Evolutionary conservation across 2,329 filamentous ascomycete genomes (phyloP).

Genomic region (Diaporthe sp.): DNA sequence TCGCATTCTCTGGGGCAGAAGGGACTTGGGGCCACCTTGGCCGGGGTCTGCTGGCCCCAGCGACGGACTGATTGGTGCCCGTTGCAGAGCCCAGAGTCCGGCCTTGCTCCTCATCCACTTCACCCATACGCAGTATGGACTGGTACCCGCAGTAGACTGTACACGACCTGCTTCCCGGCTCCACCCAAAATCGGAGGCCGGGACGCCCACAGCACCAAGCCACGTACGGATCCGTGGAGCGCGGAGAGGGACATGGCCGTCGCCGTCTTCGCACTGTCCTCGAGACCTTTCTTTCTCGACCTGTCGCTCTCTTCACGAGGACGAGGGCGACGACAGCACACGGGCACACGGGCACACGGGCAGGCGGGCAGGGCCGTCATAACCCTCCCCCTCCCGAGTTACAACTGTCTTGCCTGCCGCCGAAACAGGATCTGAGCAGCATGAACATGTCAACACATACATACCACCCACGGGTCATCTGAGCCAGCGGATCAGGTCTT

Average conservation of each 20-base stretch:
- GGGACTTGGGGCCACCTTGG: constrained; percentile 24
- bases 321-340: background rate
- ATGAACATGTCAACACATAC: constrained; percentile 31
- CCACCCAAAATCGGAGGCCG: constrained; percentile 37
- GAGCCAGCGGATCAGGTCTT: constrained; percentile 29
- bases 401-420: constrained; percentile 24
- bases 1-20: constrained; percentile 35
- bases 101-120: constrained; percentile 27
- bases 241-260: constrained; percentile 19
- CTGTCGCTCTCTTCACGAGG: background rate
- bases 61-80: constrained; percentile 20
- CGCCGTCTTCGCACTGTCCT: constrained; percentile 33
- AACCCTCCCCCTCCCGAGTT: background rate
- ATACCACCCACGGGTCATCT: constrained; percentile 4
- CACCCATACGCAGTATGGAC: constrained; percentile 3
- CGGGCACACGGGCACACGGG: background rate
- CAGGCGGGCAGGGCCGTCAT: background rate
- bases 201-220: constrained; percentile 34
- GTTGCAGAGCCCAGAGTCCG: constrained; percentile 30
- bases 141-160: constrained; percentile 7
- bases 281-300: background rate
- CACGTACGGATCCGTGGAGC: constrained; percentile 32
- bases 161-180: constrained; percentile 24
- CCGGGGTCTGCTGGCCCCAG: constrained; percentile 33
- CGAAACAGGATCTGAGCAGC: constrained; percentile 31